These are phyloP conservation scores for Boletus sp. DNA, from an alignment of 1,284 basidiomycete genomes.

Conservation along the genomic window DNA sequence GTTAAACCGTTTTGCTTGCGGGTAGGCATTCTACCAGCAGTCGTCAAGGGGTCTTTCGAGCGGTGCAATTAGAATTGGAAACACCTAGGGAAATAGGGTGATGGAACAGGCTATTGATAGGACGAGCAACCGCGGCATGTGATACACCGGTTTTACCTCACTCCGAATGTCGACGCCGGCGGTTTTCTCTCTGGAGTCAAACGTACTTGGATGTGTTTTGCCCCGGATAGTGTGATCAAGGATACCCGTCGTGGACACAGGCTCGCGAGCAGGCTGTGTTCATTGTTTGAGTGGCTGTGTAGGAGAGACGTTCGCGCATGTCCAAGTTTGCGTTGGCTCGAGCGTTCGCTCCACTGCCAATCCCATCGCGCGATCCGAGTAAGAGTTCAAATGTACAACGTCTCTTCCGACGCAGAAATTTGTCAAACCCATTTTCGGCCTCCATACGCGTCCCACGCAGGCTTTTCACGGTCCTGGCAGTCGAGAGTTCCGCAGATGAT, in stretches of 20 bases:
- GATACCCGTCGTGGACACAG: too few relatives aligned
- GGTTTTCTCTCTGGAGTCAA: too few relatives aligned
- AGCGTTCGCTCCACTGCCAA: background rate
- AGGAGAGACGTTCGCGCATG: too few relatives aligned
- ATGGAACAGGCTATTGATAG: too few relatives aligned
- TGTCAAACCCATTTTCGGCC: background rate
- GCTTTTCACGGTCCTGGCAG: slow-evolving; percentile 12
- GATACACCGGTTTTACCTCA: background rate
- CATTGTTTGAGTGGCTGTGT: too few relatives aligned
- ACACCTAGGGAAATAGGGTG: background rate
- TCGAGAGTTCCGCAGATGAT: slow-evolving; percentile 18
- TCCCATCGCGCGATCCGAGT: background rate
- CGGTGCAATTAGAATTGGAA: slow-evolving; percentile 11
- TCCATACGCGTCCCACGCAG: background rate
- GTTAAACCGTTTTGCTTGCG: slow-evolving; percentile 37
- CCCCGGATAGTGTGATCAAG: too few relatives aligned
- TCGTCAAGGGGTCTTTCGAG: slow-evolving; percentile 23
- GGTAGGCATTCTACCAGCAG: slow-evolving; percentile 33
- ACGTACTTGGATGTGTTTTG: too few relatives aligned
- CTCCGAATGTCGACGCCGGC: background rate
- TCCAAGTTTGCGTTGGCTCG: background rate
- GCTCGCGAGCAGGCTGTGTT: too few relatives aligned
- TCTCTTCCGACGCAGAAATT: slow-evolving; percentile 5
- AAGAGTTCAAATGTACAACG: background rate
- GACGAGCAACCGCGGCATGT: background rate